Conservation (phyloP, 2,329 filamentous ascomycete species). For the Sphaerulina musiva region DNA sequence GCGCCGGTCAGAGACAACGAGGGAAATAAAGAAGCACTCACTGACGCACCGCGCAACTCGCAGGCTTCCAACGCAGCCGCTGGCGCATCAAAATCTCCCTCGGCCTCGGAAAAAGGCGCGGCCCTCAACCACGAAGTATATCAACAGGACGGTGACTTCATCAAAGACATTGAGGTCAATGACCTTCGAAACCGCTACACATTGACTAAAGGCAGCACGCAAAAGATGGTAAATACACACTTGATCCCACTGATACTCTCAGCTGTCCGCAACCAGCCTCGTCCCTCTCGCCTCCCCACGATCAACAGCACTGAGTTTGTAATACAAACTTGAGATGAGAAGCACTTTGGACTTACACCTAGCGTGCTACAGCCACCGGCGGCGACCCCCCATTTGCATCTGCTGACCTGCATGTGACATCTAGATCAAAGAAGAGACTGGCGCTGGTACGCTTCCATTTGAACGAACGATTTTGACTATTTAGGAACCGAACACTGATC, state of each 20-base stretch:
- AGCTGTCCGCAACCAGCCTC: constrained; percentile 33
- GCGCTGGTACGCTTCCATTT: constrained; percentile 82
- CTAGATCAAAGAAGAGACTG: constrained; percentile 99
- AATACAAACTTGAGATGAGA: constrained; percentile 30
- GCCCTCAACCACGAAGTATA: constrained; percentile 83
- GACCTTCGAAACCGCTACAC: constrained; percentile 94
- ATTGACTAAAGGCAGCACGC: constrained; percentile 91
- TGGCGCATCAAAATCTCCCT: constrained; percentile 49
- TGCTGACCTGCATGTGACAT: constrained; percentile 85
- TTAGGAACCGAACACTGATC: constrained; percentile 44
- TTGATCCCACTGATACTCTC: constrained; percentile 57
- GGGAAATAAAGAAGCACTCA: not conserved
- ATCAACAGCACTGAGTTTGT: constrained; percentile 28
- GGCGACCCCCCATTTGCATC: constrained; percentile 66
- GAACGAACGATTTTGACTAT: constrained; percentile 42
- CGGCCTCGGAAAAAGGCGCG: constrained; percentile 38
- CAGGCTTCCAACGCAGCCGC: constrained; percentile 37
- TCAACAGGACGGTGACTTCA: constrained; percentile 92
- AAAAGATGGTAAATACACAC: constrained; percentile 96
- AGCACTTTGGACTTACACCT: constrained; percentile 43
- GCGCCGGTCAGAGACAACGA: constrained; percentile 4
- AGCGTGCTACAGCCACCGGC: constrained; percentile 33
- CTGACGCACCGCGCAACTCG: not conserved
- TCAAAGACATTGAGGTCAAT: constrained; percentile 98
- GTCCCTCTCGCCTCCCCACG: constrained; percentile 8